phyloP scores from a whole-genome alignment of 345 rosid species.

The Eutrema yunnanense region DNA sequence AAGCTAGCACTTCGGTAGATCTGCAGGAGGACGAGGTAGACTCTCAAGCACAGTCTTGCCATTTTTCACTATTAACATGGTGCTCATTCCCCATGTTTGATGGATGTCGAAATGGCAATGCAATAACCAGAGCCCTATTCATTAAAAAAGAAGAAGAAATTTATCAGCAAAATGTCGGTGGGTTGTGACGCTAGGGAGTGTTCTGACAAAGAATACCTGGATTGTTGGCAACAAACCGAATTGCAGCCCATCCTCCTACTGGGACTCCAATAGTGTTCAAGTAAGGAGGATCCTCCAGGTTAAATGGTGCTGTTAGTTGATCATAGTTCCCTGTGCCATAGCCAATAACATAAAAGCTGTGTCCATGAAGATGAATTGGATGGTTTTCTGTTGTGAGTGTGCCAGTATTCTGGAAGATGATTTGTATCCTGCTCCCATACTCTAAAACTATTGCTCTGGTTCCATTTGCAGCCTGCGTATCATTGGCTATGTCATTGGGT shows the following conservation, averaged over 20 bases:
- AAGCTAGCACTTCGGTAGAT: constrained; percentile 66
- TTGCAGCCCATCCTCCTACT: constrained; percentile 88
- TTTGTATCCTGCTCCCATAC: constrained; percentile 61
- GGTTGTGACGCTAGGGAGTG: constrained; percentile 10
- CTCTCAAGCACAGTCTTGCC: constrained; percentile 53
- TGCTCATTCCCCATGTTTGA: constrained; percentile 79
- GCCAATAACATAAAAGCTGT: constrained; percentile 76
- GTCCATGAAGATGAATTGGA: constrained; percentile 89
- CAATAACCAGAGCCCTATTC: constrained; percentile 77
- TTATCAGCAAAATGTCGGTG: constrained; percentile 9
- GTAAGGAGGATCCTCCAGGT: constrained; percentile 74
- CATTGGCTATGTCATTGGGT: constrained; percentile 57
- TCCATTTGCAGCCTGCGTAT: constrained; percentile 63
- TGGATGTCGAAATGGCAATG: constrained; percentile 81
- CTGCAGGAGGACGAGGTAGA: constrained; percentile 71
- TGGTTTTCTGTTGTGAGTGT: constrained; percentile 74
- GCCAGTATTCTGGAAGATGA: constrained; percentile 74
- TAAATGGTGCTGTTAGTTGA: constrained; percentile 42
- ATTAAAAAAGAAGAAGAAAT: background rate
- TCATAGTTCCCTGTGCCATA: constrained; percentile 64
- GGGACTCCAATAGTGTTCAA: constrained; percentile 90
- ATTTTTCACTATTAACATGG: constrained; percentile 63
- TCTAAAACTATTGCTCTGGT: constrained; percentile 60
- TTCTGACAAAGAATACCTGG: constrained; percentile 45
- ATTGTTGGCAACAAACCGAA: constrained; percentile 71